Base-by-base conservation (phyloP, 2,329 filamentous ascomycete genomes). In the Claviceps digitariae region DNA sequence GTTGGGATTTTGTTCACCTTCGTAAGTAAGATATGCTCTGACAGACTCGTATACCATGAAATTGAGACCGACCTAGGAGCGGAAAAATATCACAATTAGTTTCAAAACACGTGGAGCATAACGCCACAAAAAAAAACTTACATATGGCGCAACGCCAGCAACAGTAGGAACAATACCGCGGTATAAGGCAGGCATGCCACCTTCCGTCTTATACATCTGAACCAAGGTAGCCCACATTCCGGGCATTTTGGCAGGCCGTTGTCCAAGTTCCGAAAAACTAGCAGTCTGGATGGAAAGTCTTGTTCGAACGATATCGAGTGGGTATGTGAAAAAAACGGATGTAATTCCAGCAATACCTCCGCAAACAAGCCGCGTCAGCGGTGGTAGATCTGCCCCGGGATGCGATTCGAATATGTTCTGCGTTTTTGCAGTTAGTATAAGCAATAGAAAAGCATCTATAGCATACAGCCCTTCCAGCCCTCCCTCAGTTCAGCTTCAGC, bases 11-110 rank as follows among this genome's bases (percentile, higher is more conserved):
- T 86, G 79, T 57, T 95, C 84, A 46, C 93, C 93, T 51, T 95
- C 88, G 1, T 84, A 85, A 0, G 93, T 98, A 60, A 98, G 76
- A 60, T 85, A 84, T 62, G 83, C 82, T 56, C 93, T 83, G 55
- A 90, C 84, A 49, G 85, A 85, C 69, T 98, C 93, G 70, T 98
- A 98, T 6, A 88, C 89, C 90, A 97, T 97, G 69, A 98, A 98
- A 68, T 98, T 98, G 52, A 98, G 75, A 41, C 93, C 93, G 57
- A 98, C 86, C 84, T 90, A 60, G 51, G 15, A n/a, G 60, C 51
- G 20, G 15, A 29, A 20, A 10, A 43, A 57, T 43, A 17, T 63
- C 45, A 62, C n/a, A n/a, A n/a, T 58, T 59, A 55, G 31, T 47
- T 31, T 34, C 27, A n/a, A 40, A 4, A 10, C n/a, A n/a, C 43